Percentiles rank a stretch among this genome's conserved stretches.
Conservation (phyloP, 768 basidiomycete species). For the Suillus weaverae region DNA sequence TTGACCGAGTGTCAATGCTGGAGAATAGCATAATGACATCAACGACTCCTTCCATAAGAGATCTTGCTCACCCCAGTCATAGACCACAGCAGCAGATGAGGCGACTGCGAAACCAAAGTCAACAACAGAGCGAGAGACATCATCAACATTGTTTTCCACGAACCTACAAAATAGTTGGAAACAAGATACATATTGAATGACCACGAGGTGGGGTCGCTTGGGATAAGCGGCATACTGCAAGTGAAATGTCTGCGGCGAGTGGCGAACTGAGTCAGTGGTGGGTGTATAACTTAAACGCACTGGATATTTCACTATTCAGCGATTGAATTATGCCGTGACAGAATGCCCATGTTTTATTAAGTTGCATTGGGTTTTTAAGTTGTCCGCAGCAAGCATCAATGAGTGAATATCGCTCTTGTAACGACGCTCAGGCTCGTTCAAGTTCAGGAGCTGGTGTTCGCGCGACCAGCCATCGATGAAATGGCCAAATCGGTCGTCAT, state of each 20-base stretch:
- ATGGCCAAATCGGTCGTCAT: no score
- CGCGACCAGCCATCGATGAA: not conserved
- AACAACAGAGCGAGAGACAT: not conserved
- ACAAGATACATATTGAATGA: not conserved
- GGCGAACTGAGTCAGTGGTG: not conserved
- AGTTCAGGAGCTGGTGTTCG: not conserved
- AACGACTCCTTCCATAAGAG: not conserved
- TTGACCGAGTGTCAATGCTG: not conserved
- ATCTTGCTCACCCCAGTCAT: not conserved
- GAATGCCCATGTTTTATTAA: not conserved
- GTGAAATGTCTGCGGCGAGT: not conserved
- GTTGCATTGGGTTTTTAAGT: not conserved
- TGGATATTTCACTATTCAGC: not conserved
- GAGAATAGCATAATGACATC: not conserved
- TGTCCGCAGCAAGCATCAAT: not conserved
- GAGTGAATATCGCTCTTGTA: not conserved
- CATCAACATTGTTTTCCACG: not conserved
- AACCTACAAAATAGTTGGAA: not conserved
- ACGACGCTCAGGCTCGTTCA: not conserved
- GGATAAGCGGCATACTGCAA: not conserved
- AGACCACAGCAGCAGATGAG: not conserved
- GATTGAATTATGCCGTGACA: not conserved
- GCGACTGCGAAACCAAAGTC: not conserved
- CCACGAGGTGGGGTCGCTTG: not conserved
- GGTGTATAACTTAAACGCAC: not conserved